Conservation (phyloP, 805 yeast species). For the Myxozyma mucilagina region DNA sequence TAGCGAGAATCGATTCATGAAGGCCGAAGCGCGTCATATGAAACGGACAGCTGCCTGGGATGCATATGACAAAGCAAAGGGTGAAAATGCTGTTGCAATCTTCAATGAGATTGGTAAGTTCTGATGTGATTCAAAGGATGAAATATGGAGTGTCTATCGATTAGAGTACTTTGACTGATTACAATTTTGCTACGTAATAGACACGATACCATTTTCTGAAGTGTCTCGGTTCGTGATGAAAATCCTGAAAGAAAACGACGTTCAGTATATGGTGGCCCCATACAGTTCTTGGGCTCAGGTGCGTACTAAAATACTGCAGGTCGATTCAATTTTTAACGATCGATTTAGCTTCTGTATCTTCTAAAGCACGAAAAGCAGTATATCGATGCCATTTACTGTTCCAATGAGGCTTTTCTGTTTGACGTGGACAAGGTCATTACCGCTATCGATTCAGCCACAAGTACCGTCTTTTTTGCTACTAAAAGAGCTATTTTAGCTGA, state of each 20-base stretch:
- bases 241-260: conserved; percentile 54
- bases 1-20: conserved; percentile 29
- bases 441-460: conserved; percentile 64
- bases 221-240: conserved; percentile 44
- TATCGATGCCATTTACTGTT: conserved; percentile 79
- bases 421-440: conserved; percentile 70
- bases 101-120: conserved; percentile 36
- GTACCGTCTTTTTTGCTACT: conserved; percentile 68
- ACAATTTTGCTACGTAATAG: neutral
- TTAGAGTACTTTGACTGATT: neutral
- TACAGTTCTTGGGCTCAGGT: conserved; percentile 62
- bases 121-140: neutral
- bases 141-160: neutral
- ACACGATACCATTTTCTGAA: conserved; percentile 18
- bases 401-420: conserved; percentile 72
- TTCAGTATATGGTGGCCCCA: conserved; percentile 79
- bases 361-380: conserved; percentile 47
- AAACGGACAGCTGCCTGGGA: conserved; percentile 48
- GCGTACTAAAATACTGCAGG: neutral
- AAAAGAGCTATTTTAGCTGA: conserved; percentile 59
- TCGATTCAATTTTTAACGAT: neutral
- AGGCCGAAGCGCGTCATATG: conserved; percentile 34
- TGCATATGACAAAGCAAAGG: conserved; percentile 42
- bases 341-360: conserved; percentile 62
- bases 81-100: conserved; percentile 35